phyloP scores from a whole-genome alignment of 345 rosid genomes.

The Brassica cretica region DNA sequence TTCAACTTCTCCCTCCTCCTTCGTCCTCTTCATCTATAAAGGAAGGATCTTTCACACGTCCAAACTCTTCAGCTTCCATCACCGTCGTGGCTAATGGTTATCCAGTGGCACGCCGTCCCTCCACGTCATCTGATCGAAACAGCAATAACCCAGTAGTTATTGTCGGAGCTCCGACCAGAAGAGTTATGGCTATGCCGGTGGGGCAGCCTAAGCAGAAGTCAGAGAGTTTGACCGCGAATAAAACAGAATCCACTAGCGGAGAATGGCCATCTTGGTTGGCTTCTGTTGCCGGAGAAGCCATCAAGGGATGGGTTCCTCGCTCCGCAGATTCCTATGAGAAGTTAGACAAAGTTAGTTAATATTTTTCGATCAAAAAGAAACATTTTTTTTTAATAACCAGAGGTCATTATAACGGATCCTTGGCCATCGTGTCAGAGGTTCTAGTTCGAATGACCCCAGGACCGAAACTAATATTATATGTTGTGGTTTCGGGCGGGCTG shows the following conservation, averaged over 20 bases:
- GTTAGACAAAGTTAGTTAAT: constrained; percentile 35
- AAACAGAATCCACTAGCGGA: constrained; percentile 2
- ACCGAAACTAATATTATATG: too few species aligned
- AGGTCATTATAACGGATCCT: too few species aligned
- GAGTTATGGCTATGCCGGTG: constrained; percentile 22
- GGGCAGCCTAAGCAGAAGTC: constrained; percentile 19
- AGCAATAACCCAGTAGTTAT: constrained; percentile 1
- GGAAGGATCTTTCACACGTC: constrained; percentile 24
- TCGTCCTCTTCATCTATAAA: constrained; percentile 25
- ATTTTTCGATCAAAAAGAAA: background rate
- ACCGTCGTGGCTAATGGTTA: constrained; percentile 33
- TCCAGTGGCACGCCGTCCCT: constrained; percentile 30
- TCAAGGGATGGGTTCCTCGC: constrained; percentile 43
- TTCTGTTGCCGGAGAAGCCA: constrained; percentile 42
- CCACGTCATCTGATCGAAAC: constrained; percentile 34
- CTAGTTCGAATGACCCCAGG: too few species aligned
- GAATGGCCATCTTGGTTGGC: constrained; percentile 44
- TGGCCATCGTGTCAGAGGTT: too few species aligned
- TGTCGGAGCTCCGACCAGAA: constrained; percentile 35
- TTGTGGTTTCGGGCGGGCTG: too few species aligned
- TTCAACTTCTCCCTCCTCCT: constrained; percentile 31
- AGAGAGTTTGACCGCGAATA: constrained; percentile 1
- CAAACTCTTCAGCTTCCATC: constrained; percentile 29
- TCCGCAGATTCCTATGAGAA: constrained; percentile 40
- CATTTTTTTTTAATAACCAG: too few species aligned